Evolutionary conservation across 208 protist species (phyloP).

Genomic region (Strigomonas culicis): DNA sequence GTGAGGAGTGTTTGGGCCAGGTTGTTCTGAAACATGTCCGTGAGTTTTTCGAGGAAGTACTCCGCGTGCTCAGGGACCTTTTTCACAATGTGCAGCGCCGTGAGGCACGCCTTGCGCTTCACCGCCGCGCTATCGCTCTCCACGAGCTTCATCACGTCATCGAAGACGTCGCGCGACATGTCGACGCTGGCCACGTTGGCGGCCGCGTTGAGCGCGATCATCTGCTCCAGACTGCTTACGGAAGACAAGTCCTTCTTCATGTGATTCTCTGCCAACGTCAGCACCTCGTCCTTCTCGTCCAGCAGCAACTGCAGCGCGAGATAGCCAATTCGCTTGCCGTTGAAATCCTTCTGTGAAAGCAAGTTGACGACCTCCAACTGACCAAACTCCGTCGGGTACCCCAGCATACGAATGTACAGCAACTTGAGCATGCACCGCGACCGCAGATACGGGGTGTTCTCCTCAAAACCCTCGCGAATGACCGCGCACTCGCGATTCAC

Average conservation of each 20-base stretch:
- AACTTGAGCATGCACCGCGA: constrained; percentile 99
- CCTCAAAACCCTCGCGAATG: constrained; percentile 94
- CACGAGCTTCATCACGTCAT: constrained; percentile 92
- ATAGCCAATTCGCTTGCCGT: constrained; percentile 98
- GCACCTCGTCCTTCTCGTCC: constrained; percentile 97
- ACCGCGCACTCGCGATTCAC: constrained; percentile 95
- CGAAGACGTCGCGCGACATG: constrained; percentile 95
- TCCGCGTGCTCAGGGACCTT: constrained; percentile 96
- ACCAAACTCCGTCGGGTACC: constrained; percentile 99
- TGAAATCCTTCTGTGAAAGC: constrained; percentile 94
- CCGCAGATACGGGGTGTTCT: constrained; percentile 90
- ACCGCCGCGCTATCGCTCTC: constrained; percentile 69
- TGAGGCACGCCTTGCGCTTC: constrained; percentile 93
- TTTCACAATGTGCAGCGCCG: constrained; percentile 84
- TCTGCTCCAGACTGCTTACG: constrained; percentile 85
- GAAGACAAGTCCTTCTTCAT: constrained; percentile 95
- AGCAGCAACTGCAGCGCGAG: constrained; percentile 95
- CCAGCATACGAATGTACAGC: constrained; percentile 99
- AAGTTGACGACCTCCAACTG: constrained; percentile 99
- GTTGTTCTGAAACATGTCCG: constrained; percentile 58
- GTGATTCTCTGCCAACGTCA: constrained; percentile 98
- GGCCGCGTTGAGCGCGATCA: constrained; percentile 95
- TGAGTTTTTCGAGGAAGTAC: constrained; percentile 91
- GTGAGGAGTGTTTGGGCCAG: constrained; percentile 86
- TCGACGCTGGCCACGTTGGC: constrained; percentile 97